Conservation (phyloP, 2,329 filamentous ascomycete species). For the Apiospora sp. region DNA sequence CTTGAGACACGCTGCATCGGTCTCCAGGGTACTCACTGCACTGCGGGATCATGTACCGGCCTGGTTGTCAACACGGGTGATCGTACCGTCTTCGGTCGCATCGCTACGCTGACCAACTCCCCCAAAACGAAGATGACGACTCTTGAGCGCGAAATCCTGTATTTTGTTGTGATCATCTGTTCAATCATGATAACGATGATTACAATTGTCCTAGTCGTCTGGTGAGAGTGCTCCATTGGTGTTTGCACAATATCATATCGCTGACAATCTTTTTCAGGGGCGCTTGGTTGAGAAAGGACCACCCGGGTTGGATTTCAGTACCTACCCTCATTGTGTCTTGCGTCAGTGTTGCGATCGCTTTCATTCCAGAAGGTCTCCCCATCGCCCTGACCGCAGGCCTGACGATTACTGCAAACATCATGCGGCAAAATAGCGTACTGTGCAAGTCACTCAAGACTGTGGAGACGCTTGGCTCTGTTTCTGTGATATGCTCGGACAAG, state of each 20-base stretch:
- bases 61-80: conserved; percentile 24
- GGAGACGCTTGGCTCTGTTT: conserved; percentile 24
- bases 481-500: conserved; percentile 22
- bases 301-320: conserved; percentile 75
- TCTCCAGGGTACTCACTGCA: conserved; percentile 22
- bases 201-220: conserved; percentile 69
- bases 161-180: conserved; percentile 45
- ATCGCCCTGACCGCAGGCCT: conserved; percentile 24
- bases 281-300: conserved; percentile 70
- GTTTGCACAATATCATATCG: conserved; percentile 44
- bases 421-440: conserved; percentile 22
- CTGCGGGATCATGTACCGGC: conserved; percentile 14
- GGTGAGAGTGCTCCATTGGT: conserved; percentile 57
- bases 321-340: conserved; percentile 23
- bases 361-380: conserved; percentile 23
- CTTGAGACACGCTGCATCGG: conserved; percentile 24
- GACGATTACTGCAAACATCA: conserved; percentile 23
- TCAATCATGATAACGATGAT: conserved; percentile 73
- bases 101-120: conserved; percentile 21
- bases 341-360: conserved; percentile 23
- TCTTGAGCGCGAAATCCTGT: conserved; percentile 25
- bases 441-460: conserved; percentile 24
- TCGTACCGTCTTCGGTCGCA: conserved; percentile 24
- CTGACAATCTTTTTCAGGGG: conserved; percentile 55
- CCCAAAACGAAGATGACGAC: conserved; percentile 23